phyloP scores from a whole-genome alignment of 75 land plant species.

The Pseudotsuga menziesii region DNA sequence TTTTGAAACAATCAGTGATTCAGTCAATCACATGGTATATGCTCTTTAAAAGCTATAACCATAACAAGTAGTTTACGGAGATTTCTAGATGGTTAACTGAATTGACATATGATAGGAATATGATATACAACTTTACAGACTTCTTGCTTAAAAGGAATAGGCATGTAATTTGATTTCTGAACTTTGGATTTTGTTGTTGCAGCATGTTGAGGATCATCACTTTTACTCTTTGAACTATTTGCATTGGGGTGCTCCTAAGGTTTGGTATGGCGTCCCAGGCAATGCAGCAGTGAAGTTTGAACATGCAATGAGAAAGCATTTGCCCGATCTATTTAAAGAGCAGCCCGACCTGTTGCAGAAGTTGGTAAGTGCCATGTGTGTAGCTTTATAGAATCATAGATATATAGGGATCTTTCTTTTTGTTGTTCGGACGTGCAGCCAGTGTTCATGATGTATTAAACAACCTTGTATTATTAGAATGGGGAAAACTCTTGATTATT shows the following conservation, averaged over 20 bases:
- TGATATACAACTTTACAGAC: not conserved
- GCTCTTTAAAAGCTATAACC: not conserved
- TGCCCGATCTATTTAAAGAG: constrained; percentile 80
- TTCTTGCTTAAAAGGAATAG: not conserved
- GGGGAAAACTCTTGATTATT: not conserved
- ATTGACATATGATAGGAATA: not conserved
- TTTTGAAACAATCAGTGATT: not conserved
- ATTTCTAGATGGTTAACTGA: not conserved
- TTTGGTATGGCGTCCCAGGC: constrained; percentile 95
- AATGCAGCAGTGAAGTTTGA: constrained; percentile 62
- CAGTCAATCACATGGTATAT: not conserved
- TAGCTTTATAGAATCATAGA: not conserved
- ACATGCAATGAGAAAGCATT: constrained; percentile 71
- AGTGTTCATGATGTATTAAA: not conserved
- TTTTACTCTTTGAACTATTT: constrained; percentile 80
- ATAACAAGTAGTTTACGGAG: not conserved
- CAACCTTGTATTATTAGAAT: not conserved
- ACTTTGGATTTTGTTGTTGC: constrained; percentile 13
- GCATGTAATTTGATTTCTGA: not conserved
- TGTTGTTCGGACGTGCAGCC: not conserved
- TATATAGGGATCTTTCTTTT: not conserved
- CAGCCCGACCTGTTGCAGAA: constrained; percentile 78
- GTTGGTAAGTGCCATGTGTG: constrained; percentile 39
- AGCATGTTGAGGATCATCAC: constrained; percentile 97
- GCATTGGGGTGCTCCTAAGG: constrained; percentile 84